A percentile compares a stretch with the other conserved stretches of the same genome.
Evolutionary conservation across 345 rosid genomes (phyloP).

Genomic region (Erucastrum elatum): DNA sequence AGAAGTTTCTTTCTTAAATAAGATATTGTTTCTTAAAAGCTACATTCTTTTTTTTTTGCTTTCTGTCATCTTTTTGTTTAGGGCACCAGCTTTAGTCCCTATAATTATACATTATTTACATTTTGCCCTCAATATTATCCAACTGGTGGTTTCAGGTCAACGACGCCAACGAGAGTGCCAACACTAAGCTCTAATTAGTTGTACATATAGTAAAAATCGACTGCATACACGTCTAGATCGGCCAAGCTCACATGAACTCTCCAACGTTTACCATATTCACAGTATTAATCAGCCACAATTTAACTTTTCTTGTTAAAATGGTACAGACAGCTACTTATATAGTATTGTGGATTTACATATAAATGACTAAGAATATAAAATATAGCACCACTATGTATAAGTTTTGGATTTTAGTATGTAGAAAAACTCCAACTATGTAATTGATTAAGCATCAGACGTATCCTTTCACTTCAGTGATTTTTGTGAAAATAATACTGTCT

Average conservation of each 20-base stretch:
- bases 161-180: slow-evolving; percentile 6
- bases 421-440: neutral
- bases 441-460: neutral
- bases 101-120: neutral
- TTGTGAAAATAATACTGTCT: no score
- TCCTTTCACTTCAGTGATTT: no score
- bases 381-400: neutral
- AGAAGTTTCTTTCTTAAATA: slow-evolving; percentile 26
- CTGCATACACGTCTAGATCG: neutral
- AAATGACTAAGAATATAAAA: neutral
- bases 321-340: neutral
- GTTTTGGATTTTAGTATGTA: neutral
- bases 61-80: slow-evolving; percentile 28
- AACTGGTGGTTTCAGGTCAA: neutral
- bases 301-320: neutral
- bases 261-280: neutral
- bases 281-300: neutral
- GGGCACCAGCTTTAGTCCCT: slow-evolving; percentile 6
- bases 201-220: neutral
- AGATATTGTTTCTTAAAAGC: slow-evolving; percentile 29
- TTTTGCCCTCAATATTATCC: slow-evolving; percentile 21
- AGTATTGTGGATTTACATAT: neutral
- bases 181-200: neutral
- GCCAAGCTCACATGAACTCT: neutral
- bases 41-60: slow-evolving; percentile 33